A percentile compares a stretch with the other conserved stretches of the same genome.
Conservation (phyloP, 2,329 filamentous ascomycete genomes). For the Talaromyces sp. region DNA sequence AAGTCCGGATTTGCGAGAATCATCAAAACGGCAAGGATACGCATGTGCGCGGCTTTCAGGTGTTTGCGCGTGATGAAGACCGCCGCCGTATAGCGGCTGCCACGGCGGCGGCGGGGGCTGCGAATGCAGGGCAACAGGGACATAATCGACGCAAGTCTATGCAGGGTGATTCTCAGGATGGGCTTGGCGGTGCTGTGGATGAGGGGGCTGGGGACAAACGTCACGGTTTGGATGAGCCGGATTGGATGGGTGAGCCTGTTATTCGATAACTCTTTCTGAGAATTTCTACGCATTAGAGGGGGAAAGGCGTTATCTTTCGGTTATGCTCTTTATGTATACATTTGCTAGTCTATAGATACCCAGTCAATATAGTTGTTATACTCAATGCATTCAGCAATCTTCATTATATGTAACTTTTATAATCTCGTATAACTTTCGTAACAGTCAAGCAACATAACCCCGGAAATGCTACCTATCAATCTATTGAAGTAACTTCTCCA, state of each 20-base stretch:
- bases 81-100: conserved; percentile 32
- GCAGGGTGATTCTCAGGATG: conserved; percentile 32
- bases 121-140: conserved; percentile 17
- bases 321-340: background rate
- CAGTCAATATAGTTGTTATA: conserved; percentile 6
- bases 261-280: conserved; percentile 37
- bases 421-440: conserved; percentile 7
- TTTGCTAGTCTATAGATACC: conserved; percentile 16
- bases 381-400: background rate
- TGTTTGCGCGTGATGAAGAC: conserved; percentile 60
- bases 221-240: conserved; percentile 42
- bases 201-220: conserved; percentile 27
- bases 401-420: conserved; percentile 7
- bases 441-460: background rate
- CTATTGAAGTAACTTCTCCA: conserved; percentile 63
- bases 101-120: conserved; percentile 13
- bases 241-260: conserved; percentile 52
- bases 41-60: conserved; percentile 89
- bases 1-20: conserved; percentile 89
- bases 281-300: background rate
- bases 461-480: background rate
- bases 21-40: conserved; percentile 99
- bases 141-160: conserved; percentile 29
- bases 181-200: conserved; percentile 25
- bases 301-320: conserved; percentile 1